Base-by-base conservation (phyloP, 345 rosid species). In the Brassica cretica region DNA sequence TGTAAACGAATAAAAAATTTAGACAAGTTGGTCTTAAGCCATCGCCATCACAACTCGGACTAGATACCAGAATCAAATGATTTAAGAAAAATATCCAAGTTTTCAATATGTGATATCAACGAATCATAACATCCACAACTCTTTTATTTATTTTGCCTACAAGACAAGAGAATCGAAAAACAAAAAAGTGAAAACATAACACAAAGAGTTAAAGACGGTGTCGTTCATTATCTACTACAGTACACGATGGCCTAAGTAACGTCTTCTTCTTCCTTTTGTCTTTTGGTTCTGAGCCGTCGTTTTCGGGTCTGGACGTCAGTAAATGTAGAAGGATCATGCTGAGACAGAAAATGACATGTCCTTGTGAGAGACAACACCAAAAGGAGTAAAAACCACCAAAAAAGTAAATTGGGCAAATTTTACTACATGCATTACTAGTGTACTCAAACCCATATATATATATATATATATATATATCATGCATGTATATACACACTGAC, bases 301-400 rank as follows among this genome's bases (percentile, higher is more conserved):
- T 75, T 46, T 80, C 80, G 58, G 21, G 59, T 79, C 71, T 69
- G 75, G 35, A 74, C 75, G 74, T 49, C 78, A 79, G 78, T 79
- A 68, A 79, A 63, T 74, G 71, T 32, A 37, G 75, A 74, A 78
- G 82, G 66, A 70, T 79, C 80, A 80, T 80, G 83, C 83, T 75
- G 76, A 75, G 49, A 65, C 69, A 76, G 83, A 80, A 32, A 80
- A 58, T 1, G 83, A 80, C 76, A 70, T 66, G 83, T 75, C 83
- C 76, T 76, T 76, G 76, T 33, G 71, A 80, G 80, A 75, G 72
- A 80, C 80, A 72, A 70, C 76, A 66, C 79, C 72, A 75, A 75
- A 70, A 74, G 73, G 46, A 69, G 83, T 75, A 56, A 75, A 61
- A 80, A 73, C 53, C 68, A 41, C 33, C 79, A 64, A 70, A 80